Base-by-base conservation (phyloP, 345 rosid genomes). In the Linum tenue region DNA sequence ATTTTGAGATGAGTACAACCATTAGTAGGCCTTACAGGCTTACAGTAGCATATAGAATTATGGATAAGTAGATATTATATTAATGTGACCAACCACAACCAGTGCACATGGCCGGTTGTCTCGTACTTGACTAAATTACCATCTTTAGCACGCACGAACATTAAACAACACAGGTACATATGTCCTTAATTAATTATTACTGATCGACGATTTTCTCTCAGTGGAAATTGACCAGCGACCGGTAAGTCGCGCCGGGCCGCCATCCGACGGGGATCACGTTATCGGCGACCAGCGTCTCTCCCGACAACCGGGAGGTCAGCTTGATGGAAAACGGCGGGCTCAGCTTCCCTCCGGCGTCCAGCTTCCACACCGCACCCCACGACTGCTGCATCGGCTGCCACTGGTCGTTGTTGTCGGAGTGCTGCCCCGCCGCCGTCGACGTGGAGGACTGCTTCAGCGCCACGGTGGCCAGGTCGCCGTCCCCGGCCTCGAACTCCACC, bases 281-380 rank as follows among this genome's bases (percentile, higher is more conserved):
- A 7, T 66, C 37, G 12, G 84, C 86, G 17, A 76, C 84, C 12
- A 82, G 41, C 11, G 76, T 69, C 51, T 79, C 55, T 36, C 76
- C 69, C 0, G 86, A 81, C 14, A 76, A 74, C 37, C 55, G 69
- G 1, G 88, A 73, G 5, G 74, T 76, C 67, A 80, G 48, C 14
- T 65, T 63, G 42, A 80, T 37, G 9, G 88, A 81, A 56, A 84
- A 69, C 5, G 86, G 86, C 2, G 84, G 74, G 9, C 61, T 68
- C 39, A 84, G 10, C 5, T 66, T 73, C 10, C 73, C 37, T 1
- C 80, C 80, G 0, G 81, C 76, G 16, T 81, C 77, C 1, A 81
- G 80, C 80, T 84, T 84, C 88, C 88, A 84, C 1, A 70, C 77
- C 0, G 86, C 86, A 1, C 84, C 88, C 86, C 86, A 84, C 1